These are phyloP conservation scores for Heteromeles arbutifolia DNA, from an alignment of 306 rosid species.

Conservation along the genomic window DNA sequence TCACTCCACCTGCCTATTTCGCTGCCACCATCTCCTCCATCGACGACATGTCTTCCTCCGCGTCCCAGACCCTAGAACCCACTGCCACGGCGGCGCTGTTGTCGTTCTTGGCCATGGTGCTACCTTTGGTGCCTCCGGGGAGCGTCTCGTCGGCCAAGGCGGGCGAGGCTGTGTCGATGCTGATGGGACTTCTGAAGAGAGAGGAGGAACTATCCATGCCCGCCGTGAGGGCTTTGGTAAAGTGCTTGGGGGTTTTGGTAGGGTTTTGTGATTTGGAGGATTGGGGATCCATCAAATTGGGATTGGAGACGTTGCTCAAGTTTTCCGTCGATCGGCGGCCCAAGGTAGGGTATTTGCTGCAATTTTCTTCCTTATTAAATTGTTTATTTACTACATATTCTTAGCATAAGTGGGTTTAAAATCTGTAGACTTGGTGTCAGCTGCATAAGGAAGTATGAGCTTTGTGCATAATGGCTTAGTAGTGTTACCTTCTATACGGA, in stretches of 20 bases:
- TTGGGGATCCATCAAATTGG: slow-evolving; percentile 66
- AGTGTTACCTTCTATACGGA: not conserved
- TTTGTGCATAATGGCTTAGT: not conserved
- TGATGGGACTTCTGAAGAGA: slow-evolving; percentile 36
- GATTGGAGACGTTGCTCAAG: slow-evolving; percentile 57
- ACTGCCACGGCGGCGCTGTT: slow-evolving; percentile 54
- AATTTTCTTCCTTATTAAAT: not conserved
- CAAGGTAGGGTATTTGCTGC: slow-evolving; percentile 43
- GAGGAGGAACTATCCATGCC: slow-evolving; percentile 49
- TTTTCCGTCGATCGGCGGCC: slow-evolving; percentile 80
- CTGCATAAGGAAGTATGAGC: not conserved
- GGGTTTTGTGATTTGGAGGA: slow-evolving; percentile 74
- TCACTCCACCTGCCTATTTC: slow-evolving; percentile 62
- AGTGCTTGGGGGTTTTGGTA: slow-evolving; percentile 70
- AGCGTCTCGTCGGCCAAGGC: slow-evolving; percentile 41
- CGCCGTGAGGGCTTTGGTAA: slow-evolving; percentile 56
- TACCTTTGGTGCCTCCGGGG: slow-evolving; percentile 37
- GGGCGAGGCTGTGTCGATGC: slow-evolving; percentile 36
- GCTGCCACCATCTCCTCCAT: slow-evolving; percentile 61
- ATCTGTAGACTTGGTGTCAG: not conserved
- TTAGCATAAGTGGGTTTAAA: not conserved
- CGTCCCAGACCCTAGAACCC: slow-evolving; percentile 32
- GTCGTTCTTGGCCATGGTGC: slow-evolving; percentile 60
- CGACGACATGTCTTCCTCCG: slow-evolving; percentile 26
- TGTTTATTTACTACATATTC: not conserved